Evolutionary conservation across 2,329 filamentous ascomycete species (phyloP), one percentile per base, ranked within the genome.

Genomic region (Alternaria solani): DNA sequence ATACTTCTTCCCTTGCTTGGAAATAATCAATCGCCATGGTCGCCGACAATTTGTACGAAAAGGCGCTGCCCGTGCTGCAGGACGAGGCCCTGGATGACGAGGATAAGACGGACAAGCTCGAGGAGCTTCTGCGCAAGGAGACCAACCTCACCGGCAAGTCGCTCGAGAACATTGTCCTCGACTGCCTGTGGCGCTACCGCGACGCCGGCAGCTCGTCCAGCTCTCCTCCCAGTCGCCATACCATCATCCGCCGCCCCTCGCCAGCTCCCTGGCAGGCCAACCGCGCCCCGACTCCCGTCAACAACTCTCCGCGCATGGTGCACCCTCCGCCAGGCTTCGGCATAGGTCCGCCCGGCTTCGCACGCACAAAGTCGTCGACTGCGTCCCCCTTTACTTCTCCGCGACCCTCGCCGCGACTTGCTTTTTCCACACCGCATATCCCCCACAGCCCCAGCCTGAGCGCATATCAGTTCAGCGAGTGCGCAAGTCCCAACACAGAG

Each of bases 311-410:
- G 66, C 89, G 93, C 55, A 86, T 93, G 56, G 80, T 93, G n/a
- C 87, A 93, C 47, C 91, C 91, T 59, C 92, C 92, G 42, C 91
- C 93, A 7, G 93, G 93, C 66, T 93, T 96, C 61, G 85, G 84
- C 58, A 80, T 83, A 73, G 87, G 92, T 41, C 91, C 92, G 28
- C 89, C 91, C 51, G 89, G 87, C 55, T 93, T 97, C 73, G 86
- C 85, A 63, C 88, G 94, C 69, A 88, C 89, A 61, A 94, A 90
- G 74, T 92, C 92, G 34, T 70, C 69, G 25, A 89, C 89, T 32
- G 91, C 89, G 11, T 98, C 94, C 38, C 95, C 95, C 1, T 98
- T 98, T 78, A 93, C 91, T 38, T 98, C 94, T 9, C 95, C 95
- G 30, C 90, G 94, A 52, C 94, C 95, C 12, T 98, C 94, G 14